Conservation (phyloP, 768 basidiomycete species). For the Pleurotus djamor region DNA sequence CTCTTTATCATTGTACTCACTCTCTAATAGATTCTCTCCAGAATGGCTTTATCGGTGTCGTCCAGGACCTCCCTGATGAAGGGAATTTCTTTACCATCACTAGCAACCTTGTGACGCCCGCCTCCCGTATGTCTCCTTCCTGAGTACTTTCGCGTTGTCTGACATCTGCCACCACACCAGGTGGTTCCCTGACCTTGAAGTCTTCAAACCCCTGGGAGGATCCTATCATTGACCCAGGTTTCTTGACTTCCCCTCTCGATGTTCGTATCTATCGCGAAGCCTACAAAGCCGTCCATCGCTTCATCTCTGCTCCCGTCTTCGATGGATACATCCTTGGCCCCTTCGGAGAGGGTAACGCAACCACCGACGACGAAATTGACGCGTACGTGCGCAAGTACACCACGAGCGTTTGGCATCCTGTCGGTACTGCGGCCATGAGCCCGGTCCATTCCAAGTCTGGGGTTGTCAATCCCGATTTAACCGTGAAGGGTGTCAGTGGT, state of each 20-base stretch:
- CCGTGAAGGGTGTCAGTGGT: slow-evolving; percentile 29
- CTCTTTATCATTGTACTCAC: background rate
- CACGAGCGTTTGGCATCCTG: slow-evolving; percentile 25
- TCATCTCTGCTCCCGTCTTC: slow-evolving; percentile 15
- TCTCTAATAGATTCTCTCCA: background rate
- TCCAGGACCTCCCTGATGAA: slow-evolving; percentile 9
- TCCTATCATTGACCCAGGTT: slow-evolving; percentile 42
- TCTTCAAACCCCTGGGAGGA: slow-evolving; percentile 34
- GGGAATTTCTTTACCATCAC: slow-evolving; percentile 18
- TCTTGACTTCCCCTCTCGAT: slow-evolving; percentile 24
- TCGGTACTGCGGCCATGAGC: slow-evolving; percentile 25
- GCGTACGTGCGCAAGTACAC: slow-evolving; percentile 17
- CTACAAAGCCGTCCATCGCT: slow-evolving; percentile 10
- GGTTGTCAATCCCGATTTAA: slow-evolving; percentile 26
- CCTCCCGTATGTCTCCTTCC: slow-evolving; percentile 15
- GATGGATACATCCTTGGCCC: slow-evolving; percentile 15
- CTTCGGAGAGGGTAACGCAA: slow-evolving; percentile 12
- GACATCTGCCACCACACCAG: slow-evolving; percentile 9
- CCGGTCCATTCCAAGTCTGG: slow-evolving; percentile 9
- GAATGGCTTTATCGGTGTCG: slow-evolving; percentile 13
- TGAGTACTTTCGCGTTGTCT: background rate
- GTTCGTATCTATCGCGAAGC: slow-evolving; percentile 14
- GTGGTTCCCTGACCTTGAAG: slow-evolving; percentile 25
- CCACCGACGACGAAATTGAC: slow-evolving; percentile 24
- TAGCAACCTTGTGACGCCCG: slow-evolving; percentile 19